Percentiles rank a stretch among this genome's conserved stretches.
Conservation (phyloP, 306 rosid species). For the Ammopiptanthus mongolicus region DNA sequence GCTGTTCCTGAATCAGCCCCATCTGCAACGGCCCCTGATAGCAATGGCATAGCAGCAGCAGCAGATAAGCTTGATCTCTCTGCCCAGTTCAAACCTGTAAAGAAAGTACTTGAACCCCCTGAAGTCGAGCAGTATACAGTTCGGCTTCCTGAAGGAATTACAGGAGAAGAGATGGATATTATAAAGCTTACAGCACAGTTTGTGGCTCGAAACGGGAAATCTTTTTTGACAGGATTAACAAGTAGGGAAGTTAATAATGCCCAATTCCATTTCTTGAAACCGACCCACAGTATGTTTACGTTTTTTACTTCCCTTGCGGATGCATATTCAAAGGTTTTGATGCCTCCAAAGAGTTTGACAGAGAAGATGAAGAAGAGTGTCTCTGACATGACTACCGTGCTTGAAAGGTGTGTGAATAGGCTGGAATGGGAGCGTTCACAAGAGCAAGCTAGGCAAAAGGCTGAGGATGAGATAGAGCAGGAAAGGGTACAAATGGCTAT, state of each 20-base stretch:
- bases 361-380: conserved; percentile 81
- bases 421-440: conserved; percentile 93
- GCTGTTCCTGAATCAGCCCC: conserved; percentile 31
- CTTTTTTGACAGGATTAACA: conserved; percentile 84
- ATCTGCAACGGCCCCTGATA: conserved; percentile 38
- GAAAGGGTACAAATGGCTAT: conserved; percentile 92
- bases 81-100: conserved; percentile 62
- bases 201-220: conserved; percentile 93
- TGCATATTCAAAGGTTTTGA: conserved; percentile 87
- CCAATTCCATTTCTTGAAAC: conserved; percentile 92
- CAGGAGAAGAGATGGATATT: conserved; percentile 91
- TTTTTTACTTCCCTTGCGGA: conserved; percentile 93
- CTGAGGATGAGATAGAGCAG: conserved; percentile 91
- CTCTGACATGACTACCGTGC: conserved; percentile 82
- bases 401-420: conserved; percentile 84
- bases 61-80: conserved; percentile 52
- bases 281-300: conserved; percentile 92
- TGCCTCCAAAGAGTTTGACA: conserved; percentile 82
- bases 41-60: conserved; percentile 37
- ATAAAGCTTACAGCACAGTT: conserved; percentile 96
- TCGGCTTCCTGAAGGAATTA: conserved; percentile 92
- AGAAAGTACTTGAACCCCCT: conserved; percentile 84
- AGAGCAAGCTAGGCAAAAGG: conserved; percentile 95
- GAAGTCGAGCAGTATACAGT: conserved; percentile 92
- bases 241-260: conserved; percentile 88